Percentiles rank a stretch among this genome's conserved stretches.
Evolutionary conservation across 2,329 filamentous ascomycete genomes (phyloP).

Genomic region (Pseudogymnoascus sp.): DNA sequence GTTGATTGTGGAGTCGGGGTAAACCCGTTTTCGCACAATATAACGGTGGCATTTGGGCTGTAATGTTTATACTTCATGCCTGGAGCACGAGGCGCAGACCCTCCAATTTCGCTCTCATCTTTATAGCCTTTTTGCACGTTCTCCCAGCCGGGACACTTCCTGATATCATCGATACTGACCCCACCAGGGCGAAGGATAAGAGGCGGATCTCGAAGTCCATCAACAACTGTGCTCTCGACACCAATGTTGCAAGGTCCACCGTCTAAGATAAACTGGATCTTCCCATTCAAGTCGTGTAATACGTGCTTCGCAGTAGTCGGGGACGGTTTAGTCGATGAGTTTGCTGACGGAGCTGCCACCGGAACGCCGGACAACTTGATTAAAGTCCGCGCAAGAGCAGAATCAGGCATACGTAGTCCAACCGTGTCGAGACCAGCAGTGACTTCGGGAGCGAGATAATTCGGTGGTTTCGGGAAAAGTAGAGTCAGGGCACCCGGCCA

Average conservation of each 20-base stretch:
- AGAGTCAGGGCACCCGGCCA: slow-evolving; percentile 96
- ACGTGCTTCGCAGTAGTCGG: slow-evolving; percentile 90
- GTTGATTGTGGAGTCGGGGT: background rate
- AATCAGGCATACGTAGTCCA: slow-evolving; percentile 81
- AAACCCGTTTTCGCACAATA: slow-evolving; percentile 61
- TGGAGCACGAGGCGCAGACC: slow-evolving; percentile 68
- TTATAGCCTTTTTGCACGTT: slow-evolving; percentile 69
- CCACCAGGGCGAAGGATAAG: slow-evolving; percentile 80
- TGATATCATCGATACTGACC: slow-evolving; percentile 71
- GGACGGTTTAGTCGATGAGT: slow-evolving; percentile 86
- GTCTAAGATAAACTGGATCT: slow-evolving; percentile 81
- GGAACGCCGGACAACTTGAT: slow-evolving; percentile 71
- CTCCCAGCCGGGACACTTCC: slow-evolving; percentile 72
- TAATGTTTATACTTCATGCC: slow-evolving; percentile 99
- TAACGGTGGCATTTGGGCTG: slow-evolving; percentile 77
- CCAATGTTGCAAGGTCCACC: slow-evolving; percentile 81
- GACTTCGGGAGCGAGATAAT: slow-evolving; percentile 75
- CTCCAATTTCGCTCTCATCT: slow-evolving; percentile 61
- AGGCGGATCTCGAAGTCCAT: slow-evolving; percentile 75
- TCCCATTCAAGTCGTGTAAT: slow-evolving; percentile 70
- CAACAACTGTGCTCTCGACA: slow-evolving; percentile 94
- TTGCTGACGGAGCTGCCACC: slow-evolving; percentile 86
- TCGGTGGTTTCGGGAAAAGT: slow-evolving; percentile 66
- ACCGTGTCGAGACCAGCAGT: slow-evolving; percentile 81
- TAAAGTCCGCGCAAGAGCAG: slow-evolving; percentile 77